Conservation (phyloP, 345 rosid species). For the Noccaea caerulescens region DNA sequence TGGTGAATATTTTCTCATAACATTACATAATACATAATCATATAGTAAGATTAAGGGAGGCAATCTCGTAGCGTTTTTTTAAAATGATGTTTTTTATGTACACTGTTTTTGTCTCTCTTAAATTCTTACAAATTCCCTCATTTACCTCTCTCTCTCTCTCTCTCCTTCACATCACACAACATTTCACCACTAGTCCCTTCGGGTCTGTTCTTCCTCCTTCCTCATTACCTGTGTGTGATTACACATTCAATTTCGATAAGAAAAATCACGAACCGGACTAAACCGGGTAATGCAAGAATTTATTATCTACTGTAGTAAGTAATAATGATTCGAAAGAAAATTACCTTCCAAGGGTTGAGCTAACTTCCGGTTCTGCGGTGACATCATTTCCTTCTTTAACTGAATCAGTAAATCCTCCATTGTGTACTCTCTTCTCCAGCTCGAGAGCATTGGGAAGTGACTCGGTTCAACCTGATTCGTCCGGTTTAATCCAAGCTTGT, state of each 20-base stretch:
- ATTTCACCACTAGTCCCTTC: slow-evolving; percentile 71
- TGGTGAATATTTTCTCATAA: slow-evolving; percentile 27
- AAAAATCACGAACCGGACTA: not conserved
- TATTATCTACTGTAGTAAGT: no score
- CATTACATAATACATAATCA: slow-evolving; percentile 32
- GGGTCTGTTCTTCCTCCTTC: slow-evolving; percentile 81
- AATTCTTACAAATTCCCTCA: slow-evolving; percentile 16
- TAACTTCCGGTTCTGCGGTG: slow-evolving; percentile 70
- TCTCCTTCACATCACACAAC: slow-evolving; percentile 64
- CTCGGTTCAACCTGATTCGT: slow-evolving; percentile 63
- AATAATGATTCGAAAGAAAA: not conserved
- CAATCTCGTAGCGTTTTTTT: slow-evolving; percentile 15
- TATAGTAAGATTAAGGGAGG: slow-evolving; percentile 7
- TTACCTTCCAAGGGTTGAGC: slow-evolving; percentile 73
- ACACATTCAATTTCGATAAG: not conserved
- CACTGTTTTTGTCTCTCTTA: slow-evolving; percentile 16
- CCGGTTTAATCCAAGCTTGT: not conserved
- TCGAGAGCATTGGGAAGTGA: slow-evolving; percentile 65
- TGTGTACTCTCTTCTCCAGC: slow-evolving; percentile 71
- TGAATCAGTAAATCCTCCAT: slow-evolving; percentile 73
- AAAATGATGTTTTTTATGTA: slow-evolving; percentile 25
- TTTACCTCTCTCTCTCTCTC: not conserved
- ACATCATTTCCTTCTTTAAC: slow-evolving; percentile 75
- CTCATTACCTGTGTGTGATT: slow-evolving; percentile 68
- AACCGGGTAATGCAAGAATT: not conserved